Evolutionary conservation across 163 green algal genomes (phyloP), one percentile per base, ranked within the genome.

Genomic region (Volvox carteri): DNA sequence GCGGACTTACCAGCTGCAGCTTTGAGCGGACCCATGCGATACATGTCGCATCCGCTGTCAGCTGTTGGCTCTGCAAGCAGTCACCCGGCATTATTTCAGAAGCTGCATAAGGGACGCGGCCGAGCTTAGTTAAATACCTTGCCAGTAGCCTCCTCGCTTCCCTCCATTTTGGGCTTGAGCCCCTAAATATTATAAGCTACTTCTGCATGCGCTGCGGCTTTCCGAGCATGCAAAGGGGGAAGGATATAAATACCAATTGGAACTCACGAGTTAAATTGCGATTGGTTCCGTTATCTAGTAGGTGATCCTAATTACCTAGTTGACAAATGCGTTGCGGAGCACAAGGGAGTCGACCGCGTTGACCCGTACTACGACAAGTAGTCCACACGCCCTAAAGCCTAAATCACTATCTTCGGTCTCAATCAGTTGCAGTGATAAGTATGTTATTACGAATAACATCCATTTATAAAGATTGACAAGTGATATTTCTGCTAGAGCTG

Each of bases 21-120:
- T 95, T 95, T 30, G 72, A 67, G 44, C 90, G 83, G 21, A 95
- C 50, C 93, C 93, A 95, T 25, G 50, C 74, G 16, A 95, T 84
- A 72, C 93, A 95, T n/a, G 54, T 86, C 21, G 85, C 44, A 81
- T 95, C 92, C 4, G 89, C 79, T 0, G 33, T 70, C 0, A 75
- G 76, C 73, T 67, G 33, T n/a, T 90, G 70, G 74, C 76, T 62
- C 79, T 91, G 52, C 87, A 52, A 50, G 21, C 6, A 73, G 35
- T 50, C 3, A 52, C 33, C 56, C 11, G 41, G 28, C 16, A 35
- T 75, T 28, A 48, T 35, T 9, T 48, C 19, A 12, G 9, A 46
- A 28, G 6, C 33, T 75, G 65, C 65, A 23, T 46, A 75, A n/a
- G 30, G 68, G 70, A 54, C 70, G 70, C 70, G 70, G 70, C 70